Evolutionary conservation across 495 filamentous ascomycete genomes (phyloP).

Genomic region (Hypoxylon intermedium): DNA sequence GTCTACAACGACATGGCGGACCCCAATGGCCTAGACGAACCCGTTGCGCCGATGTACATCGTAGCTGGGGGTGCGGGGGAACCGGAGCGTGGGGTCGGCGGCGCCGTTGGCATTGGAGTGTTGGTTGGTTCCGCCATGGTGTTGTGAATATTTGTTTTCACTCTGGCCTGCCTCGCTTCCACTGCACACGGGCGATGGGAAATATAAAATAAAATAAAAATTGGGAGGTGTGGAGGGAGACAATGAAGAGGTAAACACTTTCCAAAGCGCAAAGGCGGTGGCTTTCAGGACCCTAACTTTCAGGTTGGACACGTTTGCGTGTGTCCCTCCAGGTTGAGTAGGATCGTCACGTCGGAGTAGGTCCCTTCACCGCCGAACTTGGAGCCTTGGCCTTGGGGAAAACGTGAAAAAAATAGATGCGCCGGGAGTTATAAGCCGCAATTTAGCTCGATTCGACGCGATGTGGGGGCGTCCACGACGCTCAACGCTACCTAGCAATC

Average conservation of each 20-base stretch:
- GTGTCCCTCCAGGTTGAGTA: slow-evolving; percentile 35
- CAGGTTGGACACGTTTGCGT: slow-evolving; percentile 29
- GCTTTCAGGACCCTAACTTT: slow-evolving; percentile 6
- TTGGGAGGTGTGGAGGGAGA: neutral
- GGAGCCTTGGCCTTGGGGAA: slow-evolving; percentile 29
- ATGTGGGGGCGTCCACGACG: slow-evolving; percentile 25
- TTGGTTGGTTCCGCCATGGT: slow-evolving; percentile 59
- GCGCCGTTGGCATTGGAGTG: slow-evolving; percentile 57
- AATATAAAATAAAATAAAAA: neutral
- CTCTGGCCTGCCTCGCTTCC: neutral
- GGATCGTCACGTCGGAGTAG: slow-evolving; percentile 37
- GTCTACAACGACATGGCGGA: slow-evolving; percentile 51
- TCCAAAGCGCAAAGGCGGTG: slow-evolving; percentile 15
- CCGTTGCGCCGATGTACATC: slow-evolving; percentile 65
- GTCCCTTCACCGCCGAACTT: slow-evolving; percentile 36
- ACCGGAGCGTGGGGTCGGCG: slow-evolving; percentile 52
- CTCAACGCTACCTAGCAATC: slow-evolving; percentile 37
- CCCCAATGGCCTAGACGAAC: slow-evolving; percentile 59
- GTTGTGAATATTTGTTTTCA: neutral
- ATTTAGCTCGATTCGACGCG: slow-evolving; percentile 30
- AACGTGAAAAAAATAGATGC: slow-evolving; percentile 10
- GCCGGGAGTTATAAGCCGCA: slow-evolving; percentile 34
- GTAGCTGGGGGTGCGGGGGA: slow-evolving; percentile 46
- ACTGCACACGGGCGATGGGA: neutral
- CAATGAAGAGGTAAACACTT: neutral